Evolutionary conservation across 2,329 filamentous ascomycete species (phyloP), one percentile per base, ranked within the genome.

Genomic region (Verticillium klebahnii): DNA sequence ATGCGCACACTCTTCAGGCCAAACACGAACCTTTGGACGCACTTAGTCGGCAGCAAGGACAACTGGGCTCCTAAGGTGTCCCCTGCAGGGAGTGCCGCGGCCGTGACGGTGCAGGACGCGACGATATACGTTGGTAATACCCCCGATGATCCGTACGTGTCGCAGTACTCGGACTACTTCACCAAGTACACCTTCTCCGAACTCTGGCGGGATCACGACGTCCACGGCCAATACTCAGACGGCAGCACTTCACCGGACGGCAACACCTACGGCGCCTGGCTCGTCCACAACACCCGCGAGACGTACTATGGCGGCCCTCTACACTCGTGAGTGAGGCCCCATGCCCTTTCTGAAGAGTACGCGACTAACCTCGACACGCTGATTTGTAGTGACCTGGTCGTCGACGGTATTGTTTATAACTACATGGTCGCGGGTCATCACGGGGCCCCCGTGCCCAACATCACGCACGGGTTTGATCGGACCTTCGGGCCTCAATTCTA

Each of bases 391-490:
- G 87, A 89, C 67, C 73, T 89, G 6, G 81, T 81, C 0, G 86
- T 89, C 0, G 86, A 89, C 66, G 86, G 85, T 0, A 88, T 89
- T 56, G 79, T 89, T 0, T 88, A 89, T 70, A 87, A 89, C 68
- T 89, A 89, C 67, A 81, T 73, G 71, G 80, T 83, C 6, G 85
- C 82, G 0, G 88, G 88, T 63, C 85, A 89, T 65, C 85, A 89
- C 60, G 85, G 86, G 6, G 83, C 85, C 62, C 82, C 83, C 52
- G 85, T 83, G 15, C 85, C 86, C 6, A 87, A 88, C 66, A 88
- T 89, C 66, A 87, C 83, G 1, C 71, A 85, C 64, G 86, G 86
- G 0, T 88, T 88, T 65, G 86, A 89, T 67, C 79, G 86, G 2
- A 89, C 86, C 0, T 88, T 88, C 67, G 87, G 87, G 1, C 86